These are phyloP conservation scores for Dendrocalamus latiflorus DNA, from an alignment of 202 grass and related monocot genomes.

Conservation along the genomic window DNA sequence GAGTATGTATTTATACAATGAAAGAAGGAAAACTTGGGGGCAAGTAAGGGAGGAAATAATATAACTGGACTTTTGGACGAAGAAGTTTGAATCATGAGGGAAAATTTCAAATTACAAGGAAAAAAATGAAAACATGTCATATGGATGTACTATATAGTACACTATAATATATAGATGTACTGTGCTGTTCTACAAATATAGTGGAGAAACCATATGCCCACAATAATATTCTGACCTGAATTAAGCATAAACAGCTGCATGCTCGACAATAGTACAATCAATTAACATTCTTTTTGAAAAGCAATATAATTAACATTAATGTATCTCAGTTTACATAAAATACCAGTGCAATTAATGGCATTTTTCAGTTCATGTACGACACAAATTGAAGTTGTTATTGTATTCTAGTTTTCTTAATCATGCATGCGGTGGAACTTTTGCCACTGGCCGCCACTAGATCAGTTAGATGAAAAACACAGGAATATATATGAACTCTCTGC, in stretches of 20 bases:
- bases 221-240: not conserved
- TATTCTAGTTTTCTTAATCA: not conserved
- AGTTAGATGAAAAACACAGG: too few species aligned
- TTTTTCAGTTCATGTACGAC: not conserved
- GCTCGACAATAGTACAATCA: not conserved
- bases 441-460: not conserved
- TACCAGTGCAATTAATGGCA: not conserved
- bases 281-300: not conserved
- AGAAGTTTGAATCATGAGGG: not conserved
- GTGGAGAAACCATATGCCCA: not conserved
- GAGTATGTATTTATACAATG: too few species aligned
- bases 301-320: not conserved
- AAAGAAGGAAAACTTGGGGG: not conserved
- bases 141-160: not conserved
- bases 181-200: not conserved
- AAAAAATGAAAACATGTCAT: not conserved
- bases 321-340: slow-evolving; percentile 29
- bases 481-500: not conserved
- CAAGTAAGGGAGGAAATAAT: not conserved
- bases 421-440: not conserved
- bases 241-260: not conserved
- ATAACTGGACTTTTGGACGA: not conserved
- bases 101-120: not conserved
- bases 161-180: not conserved
- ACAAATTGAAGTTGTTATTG: not conserved